Conservation (phyloP, 2,329 filamentous ascomycete genomes). For the Cladosporium austrohemisphaericum region DNA sequence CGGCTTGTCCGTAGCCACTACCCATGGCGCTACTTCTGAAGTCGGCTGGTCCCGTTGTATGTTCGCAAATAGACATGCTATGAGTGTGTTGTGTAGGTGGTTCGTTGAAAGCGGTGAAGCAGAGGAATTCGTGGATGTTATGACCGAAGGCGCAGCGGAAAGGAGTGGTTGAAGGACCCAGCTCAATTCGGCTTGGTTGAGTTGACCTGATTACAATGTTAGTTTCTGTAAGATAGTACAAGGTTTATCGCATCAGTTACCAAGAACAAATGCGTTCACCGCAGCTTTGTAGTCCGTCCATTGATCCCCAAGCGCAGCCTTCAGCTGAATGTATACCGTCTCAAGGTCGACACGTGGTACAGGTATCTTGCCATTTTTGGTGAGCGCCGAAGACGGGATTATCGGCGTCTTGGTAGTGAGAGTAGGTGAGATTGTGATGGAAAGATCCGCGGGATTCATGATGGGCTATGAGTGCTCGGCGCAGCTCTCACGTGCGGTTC, state of each 20-base stretch:
- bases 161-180: conserved; percentile 55
- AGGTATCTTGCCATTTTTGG: conserved; percentile 48
- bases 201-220: conserved; percentile 42
- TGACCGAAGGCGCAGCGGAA: conserved; percentile 45
- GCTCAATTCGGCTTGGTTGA: conserved; percentile 60
- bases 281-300: conserved; percentile 60
- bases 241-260: conserved; percentile 34
- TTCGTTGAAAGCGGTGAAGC: conserved; percentile 25
- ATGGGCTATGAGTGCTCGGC: conserved; percentile 10
- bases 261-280: conserved; percentile 55
- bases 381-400: conserved; percentile 22
- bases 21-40: conserved; percentile 59
- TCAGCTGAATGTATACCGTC: conserved; percentile 59
- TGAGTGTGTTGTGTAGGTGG: conserved; percentile 60
- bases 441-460: conserved; percentile 36
- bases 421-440: conserved; percentile 24
- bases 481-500: neutral
- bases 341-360: conserved; percentile 61
- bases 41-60: conserved; percentile 57
- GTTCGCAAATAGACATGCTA: conserved; percentile 58
- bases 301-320: conserved; percentile 55
- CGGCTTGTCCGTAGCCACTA: conserved; percentile 69
- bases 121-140: conserved; percentile 19
- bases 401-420: conserved; percentile 28
- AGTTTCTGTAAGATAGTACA: neutral